Percentiles rank a stretch among this genome's conserved stretches.
Conservation (phyloP, 495 filamentous ascomycete species). For the Aspergillus haitiensis region DNA sequence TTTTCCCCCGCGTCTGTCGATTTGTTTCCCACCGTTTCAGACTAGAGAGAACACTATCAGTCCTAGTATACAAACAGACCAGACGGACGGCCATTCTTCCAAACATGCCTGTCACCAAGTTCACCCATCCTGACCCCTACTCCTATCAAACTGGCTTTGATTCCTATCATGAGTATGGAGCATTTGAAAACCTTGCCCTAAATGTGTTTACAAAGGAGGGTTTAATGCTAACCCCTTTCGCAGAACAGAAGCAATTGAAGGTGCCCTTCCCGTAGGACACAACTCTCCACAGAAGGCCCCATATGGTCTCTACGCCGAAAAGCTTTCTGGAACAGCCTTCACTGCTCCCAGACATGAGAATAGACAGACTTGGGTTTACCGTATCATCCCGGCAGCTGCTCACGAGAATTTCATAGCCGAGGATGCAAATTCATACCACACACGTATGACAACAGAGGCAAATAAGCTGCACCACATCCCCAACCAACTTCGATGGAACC, state of each 20-base stretch:
- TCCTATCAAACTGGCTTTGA: conserved; percentile 59
- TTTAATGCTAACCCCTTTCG: neutral
- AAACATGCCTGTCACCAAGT: conserved; percentile 57
- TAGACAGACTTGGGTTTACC: conserved; percentile 92
- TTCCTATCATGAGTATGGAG: conserved; percentile 58
- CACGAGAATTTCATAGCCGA: conserved; percentile 70
- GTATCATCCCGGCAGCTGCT: conserved; percentile 79
- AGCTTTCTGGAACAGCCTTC: conserved; percentile 91
- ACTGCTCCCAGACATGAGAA: conserved; percentile 88
- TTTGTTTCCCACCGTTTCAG: neutral
- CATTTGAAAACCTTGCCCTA: neutral
- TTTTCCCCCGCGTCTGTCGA: neutral
- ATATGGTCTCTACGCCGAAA: conserved; percentile 85
- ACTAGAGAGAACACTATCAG: neutral
- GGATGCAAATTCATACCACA: conserved; percentile 56
- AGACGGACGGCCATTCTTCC: neutral
- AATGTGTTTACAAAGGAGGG: conserved; percentile 12
- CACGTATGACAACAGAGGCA: conserved; percentile 48
- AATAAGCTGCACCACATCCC: conserved; percentile 65
- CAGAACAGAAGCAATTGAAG: conserved; percentile 55
- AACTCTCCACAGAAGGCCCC: conserved; percentile 89
- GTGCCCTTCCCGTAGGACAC: conserved; percentile 63
- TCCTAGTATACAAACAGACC: neutral
- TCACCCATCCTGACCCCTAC: conserved; percentile 57
- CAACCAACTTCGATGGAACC: conserved; percentile 90